Percentiles rank a stretch among this genome's conserved stretches.
phyloP scores from a whole-genome alignment of 2,329 filamentous ascomycete species.

The Epichloe sp. region DNA sequence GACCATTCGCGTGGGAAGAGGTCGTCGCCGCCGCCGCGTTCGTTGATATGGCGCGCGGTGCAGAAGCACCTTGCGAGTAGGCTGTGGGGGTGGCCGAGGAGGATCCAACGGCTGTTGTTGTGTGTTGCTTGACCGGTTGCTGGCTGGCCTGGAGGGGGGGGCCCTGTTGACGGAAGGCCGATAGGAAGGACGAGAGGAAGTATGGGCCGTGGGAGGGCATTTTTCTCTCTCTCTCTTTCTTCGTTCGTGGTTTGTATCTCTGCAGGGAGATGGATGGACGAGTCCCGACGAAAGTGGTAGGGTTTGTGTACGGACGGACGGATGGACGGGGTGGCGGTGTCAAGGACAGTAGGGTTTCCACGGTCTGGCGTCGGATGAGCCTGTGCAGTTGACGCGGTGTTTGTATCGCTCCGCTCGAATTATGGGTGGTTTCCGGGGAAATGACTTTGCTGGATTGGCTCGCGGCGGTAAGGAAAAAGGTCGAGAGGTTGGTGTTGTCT shows the following conservation, averaged over 20 bases:
- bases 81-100: constrained; percentile 14
- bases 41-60: constrained; percentile 13
- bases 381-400: not conserved
- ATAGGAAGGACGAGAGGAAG: constrained; percentile 43
- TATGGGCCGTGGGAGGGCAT: constrained; percentile 41
- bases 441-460: too few species aligned
- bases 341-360: not conserved
- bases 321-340: not conserved
- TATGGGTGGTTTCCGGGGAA: too few species aligned
- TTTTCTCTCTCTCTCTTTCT: not conserved
- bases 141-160: constrained; percentile 21
- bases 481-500: not conserved
- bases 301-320: not conserved
- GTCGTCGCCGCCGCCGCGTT: constrained; percentile 12
- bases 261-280: not conserved
- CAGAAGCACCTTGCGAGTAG: constrained; percentile 10
- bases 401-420: not conserved
- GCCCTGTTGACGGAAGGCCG: constrained; percentile 38
- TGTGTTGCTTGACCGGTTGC: constrained; percentile 24
- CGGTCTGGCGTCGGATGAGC: not conserved
- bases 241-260: not conserved
- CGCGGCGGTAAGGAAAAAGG: not conserved
- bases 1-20: constrained; percentile 12
- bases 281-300: not conserved
- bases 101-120: constrained; percentile 13